A percentile compares a stretch with the other conserved stretches of the same genome.
Evolutionary conservation across 257 asterid species (phyloP).

Genomic region (Penstemon newberryi): DNA sequence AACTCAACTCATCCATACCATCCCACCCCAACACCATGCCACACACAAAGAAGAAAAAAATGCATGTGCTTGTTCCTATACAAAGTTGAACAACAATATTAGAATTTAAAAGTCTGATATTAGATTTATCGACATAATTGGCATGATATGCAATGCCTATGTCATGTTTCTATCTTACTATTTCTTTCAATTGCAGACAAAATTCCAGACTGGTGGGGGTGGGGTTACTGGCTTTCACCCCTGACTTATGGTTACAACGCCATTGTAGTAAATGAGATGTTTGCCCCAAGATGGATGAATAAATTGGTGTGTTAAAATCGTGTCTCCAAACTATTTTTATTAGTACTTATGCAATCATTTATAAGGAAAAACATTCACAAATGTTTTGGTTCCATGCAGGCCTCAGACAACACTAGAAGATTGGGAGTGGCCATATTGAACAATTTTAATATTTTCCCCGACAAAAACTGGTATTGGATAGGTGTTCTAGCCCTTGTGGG

Average conservation of each 20-base stretch:
- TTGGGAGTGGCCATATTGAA: conserved; percentile 50
- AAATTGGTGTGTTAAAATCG: conserved; percentile 34
- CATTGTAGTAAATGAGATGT: conserved; percentile 62
- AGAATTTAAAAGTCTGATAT: too few species aligned
- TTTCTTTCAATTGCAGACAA: conserved; percentile 36
- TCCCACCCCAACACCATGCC: too few species aligned
- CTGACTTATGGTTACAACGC: conserved; percentile 58
- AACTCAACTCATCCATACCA: too few species aligned
- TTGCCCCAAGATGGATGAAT: conserved; percentile 71
- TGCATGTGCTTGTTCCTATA: too few species aligned
- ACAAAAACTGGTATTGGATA: conserved; percentile 63
- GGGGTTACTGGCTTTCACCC: conserved; percentile 76
- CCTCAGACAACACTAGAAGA: conserved; percentile 41
- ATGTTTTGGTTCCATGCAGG: conserved; percentile 34
- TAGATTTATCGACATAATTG: too few species aligned
- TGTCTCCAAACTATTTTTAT: background rate
- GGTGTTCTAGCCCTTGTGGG: conserved; percentile 60
- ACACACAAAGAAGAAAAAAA: too few species aligned
- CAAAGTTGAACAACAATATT: too few species aligned
- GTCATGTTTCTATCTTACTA: background rate
- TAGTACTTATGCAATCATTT: background rate
- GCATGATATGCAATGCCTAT: too few species aligned
- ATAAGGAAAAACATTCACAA: background rate
- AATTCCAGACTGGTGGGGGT: conserved; percentile 74
- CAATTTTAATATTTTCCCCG: conserved; percentile 45